These are phyloP conservation scores for Suillus americanus DNA, from an alignment of 768 basidiomycete species.

Conservation along the genomic window DNA sequence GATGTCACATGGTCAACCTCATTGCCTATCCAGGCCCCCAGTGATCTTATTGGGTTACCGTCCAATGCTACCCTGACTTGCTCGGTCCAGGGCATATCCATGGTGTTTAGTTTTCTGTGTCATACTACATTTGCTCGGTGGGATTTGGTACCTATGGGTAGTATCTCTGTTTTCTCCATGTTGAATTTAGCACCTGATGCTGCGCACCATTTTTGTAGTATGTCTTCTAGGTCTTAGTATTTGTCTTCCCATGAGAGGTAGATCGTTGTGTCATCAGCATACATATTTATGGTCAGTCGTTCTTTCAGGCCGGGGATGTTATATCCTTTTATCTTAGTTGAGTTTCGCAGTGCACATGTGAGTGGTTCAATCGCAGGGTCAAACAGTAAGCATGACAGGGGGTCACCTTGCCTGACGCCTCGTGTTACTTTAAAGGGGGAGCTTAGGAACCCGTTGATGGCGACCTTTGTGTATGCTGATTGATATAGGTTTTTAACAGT, in stretches of 20 bases:
- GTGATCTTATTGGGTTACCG: not conserved
- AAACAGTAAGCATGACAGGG: not conserved
- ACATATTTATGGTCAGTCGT: not conserved
- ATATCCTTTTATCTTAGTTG: conserved; percentile 13
- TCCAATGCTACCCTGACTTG: not conserved
- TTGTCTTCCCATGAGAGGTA: conserved; percentile 16
- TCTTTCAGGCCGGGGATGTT: rapidly evolving
- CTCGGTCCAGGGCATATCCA: not conserved
- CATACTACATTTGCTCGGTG: not conserved
- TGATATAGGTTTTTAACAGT: conserved; percentile 2
- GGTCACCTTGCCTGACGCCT: not conserved
- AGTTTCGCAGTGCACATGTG: conserved; percentile 15
- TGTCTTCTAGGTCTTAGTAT: conserved; percentile 3
- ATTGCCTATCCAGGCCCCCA: not conserved
- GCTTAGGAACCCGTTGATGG: rapidly evolving
- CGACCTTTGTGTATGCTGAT: not conserved
- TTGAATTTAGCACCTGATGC: conserved; percentile 20
- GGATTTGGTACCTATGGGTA: conserved; percentile 3
- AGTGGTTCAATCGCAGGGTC: not conserved
- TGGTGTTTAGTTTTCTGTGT: not conserved
- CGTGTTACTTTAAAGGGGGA: not conserved
- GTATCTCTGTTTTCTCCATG: conserved; percentile 20
- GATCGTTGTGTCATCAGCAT: not conserved
- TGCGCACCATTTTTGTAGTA: conserved; percentile 13
- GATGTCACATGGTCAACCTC: not conserved